Evolutionary conservation across 345 rosid genomes (phyloP).

Genomic region (Moringa oleifera): DNA sequence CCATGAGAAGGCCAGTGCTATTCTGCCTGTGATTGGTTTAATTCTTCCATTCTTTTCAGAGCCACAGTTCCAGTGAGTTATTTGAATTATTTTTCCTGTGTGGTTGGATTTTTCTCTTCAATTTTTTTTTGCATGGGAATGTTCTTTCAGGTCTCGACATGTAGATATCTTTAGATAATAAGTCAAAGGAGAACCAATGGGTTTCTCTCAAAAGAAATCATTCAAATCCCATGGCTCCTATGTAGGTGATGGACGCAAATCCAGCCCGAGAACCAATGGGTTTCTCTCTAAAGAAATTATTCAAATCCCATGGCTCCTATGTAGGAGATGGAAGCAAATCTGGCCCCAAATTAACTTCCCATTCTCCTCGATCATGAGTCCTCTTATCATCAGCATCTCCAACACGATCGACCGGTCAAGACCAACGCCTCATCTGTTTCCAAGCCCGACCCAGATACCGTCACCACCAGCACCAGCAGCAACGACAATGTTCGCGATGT

Average conservation of each 20-base stretch:
- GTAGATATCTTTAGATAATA: too few species aligned
- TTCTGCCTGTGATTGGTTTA: constrained; percentile 72
- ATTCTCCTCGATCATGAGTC: constrained; percentile 39
- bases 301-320: constrained; percentile 37
- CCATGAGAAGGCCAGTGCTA: constrained; percentile 67
- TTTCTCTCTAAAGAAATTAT: constrained; percentile 40
- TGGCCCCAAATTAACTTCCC: constrained; percentile 37
- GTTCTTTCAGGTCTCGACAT: constrained; percentile 49
- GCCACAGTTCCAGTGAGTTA: constrained; percentile 65
- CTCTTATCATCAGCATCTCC: not conserved
- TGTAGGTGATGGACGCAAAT: constrained; percentile 8
- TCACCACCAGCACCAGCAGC: not conserved
- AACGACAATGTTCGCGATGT: constrained; percentile 36
- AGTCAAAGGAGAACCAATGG: too few species aligned
- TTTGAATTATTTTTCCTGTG: not conserved
- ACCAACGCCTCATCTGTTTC: constrained; percentile 5
- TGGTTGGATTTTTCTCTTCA: not conserved
- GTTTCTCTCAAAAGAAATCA: constrained; percentile 36
- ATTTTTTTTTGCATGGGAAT: not conserved
- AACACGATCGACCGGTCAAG: not conserved
- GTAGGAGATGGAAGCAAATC: constrained; percentile 9
- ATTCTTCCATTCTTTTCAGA: constrained; percentile 77
- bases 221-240: constrained; percentile 42
- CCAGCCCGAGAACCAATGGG: constrained; percentile 29
- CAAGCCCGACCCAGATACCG: not conserved